Evolutionary conservation across 2,329 filamentous ascomycete species (phyloP).

Genomic region (Pestalotiopsis sp.): DNA sequence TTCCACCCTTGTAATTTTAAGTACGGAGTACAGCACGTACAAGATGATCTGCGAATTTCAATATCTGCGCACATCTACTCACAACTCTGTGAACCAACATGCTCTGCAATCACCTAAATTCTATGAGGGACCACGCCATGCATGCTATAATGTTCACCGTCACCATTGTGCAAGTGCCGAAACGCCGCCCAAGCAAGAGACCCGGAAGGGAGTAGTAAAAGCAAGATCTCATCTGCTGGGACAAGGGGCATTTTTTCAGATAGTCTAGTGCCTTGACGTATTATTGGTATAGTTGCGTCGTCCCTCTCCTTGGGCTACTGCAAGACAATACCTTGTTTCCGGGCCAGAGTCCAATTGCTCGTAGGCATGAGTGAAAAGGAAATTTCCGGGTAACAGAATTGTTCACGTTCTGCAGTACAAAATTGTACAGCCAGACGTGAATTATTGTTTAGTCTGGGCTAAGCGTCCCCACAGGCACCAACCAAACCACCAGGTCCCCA

Average conservation of each 20-base stretch:
- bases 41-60: neutral
- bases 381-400: conserved; percentile 15
- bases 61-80: neutral
- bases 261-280: neutral
- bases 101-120: neutral
- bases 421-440: conserved; percentile 25
- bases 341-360: neutral
- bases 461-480: conserved; percentile 4
- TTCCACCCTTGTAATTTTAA: no score
- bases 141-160: neutral
- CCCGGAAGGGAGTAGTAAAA: neutral
- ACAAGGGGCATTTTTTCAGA: neutral
- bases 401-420: conserved; percentile 24
- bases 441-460: conserved; percentile 21
- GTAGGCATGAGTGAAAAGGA: neutral
- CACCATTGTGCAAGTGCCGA: neutral
- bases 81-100: neutral
- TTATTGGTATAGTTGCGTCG: neutral
- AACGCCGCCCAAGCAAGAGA: neutral
- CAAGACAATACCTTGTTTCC: neutral
- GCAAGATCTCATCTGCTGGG: neutral
- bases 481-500: neutral
- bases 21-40: neutral
- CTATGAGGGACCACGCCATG: neutral
- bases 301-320: neutral